These are phyloP conservation scores for Fagopyrum esculentum DNA, from an alignment of 148 eudicot genomes.

Conservation along the genomic window DNA sequence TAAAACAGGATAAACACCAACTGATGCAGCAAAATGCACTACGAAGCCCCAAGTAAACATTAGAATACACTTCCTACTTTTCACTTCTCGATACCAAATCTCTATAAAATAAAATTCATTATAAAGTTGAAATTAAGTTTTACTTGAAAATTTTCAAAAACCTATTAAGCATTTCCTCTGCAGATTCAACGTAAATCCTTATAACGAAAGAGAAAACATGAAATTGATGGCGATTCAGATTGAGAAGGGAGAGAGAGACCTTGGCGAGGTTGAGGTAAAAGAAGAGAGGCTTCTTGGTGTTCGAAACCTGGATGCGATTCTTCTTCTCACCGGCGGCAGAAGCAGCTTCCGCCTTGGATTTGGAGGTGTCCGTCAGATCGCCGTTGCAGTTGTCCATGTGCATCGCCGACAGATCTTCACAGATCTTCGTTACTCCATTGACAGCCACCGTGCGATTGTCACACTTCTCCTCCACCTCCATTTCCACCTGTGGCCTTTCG, in stretches of 20 bases:
- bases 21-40: too few relatives aligned
- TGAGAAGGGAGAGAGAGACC: constrained; percentile 6
- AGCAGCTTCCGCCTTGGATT: not conserved
- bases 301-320: constrained; percentile 24
- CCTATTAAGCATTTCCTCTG: not conserved
- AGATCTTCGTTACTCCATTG: not conserved
- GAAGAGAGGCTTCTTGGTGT: constrained; percentile 26
- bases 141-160: not conserved
- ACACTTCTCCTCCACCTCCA: not conserved
- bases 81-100: too few relatives aligned
- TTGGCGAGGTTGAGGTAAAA: constrained; percentile 28
- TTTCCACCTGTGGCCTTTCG: not conserved
- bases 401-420: not conserved
- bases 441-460: not conserved
- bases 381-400: not conserved
- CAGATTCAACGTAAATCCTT: not conserved
- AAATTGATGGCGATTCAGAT: not conserved
- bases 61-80: too few relatives aligned
- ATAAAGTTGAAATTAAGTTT: too few relatives aligned
- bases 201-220: not conserved
- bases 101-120: too few relatives aligned
- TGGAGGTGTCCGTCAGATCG: not conserved
- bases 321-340: constrained; percentile 23
- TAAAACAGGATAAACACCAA: too few relatives aligned
- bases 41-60: too few relatives aligned